Evolutionary conservation across 83 land plant species (phyloP).

Genomic region (Picea abies): DNA sequence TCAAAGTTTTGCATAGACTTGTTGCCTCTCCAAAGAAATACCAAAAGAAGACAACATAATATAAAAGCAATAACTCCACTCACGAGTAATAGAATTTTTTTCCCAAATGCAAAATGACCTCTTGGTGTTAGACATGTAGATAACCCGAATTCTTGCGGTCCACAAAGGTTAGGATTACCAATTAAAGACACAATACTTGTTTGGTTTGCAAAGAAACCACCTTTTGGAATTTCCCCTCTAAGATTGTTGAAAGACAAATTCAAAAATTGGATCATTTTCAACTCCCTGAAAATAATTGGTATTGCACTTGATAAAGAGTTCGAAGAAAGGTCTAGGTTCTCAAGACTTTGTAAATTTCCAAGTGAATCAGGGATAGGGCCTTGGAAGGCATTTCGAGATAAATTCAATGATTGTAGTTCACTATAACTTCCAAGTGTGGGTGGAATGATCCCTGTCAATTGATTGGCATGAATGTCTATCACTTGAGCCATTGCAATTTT

Average conservation of each 20-base stretch:
- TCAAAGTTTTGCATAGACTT: too few species aligned
- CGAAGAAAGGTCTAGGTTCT: not conserved
- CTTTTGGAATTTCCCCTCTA: not conserved
- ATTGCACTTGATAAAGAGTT: not conserved
- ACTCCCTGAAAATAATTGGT: not conserved
- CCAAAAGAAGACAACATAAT: not conserved
- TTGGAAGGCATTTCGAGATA: constrained; percentile 40
- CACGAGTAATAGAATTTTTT: not conserved
- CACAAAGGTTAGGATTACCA: not conserved
- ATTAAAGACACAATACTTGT: not conserved
- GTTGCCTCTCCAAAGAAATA: not conserved
- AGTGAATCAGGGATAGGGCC: constrained; percentile 39
- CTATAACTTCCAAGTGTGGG: not conserved
- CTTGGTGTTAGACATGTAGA: not conserved
- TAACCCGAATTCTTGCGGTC: not conserved
- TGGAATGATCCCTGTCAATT: not conserved
- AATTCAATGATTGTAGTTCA: constrained; percentile 21
- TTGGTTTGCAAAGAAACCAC: not conserved
- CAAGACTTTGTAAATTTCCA: not conserved
- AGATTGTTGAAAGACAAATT: not conserved
- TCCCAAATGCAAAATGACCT: not conserved
- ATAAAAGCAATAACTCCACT: not conserved
- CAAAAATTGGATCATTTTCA: not conserved
- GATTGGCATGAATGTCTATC: constrained; percentile 20
- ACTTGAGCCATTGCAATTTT: constrained; percentile 34